Evolutionary conservation across 495 filamentous ascomycete species (phyloP), one percentile per base, ranked within the genome.

Genomic region (Annulohypoxylon bovei): DNA sequence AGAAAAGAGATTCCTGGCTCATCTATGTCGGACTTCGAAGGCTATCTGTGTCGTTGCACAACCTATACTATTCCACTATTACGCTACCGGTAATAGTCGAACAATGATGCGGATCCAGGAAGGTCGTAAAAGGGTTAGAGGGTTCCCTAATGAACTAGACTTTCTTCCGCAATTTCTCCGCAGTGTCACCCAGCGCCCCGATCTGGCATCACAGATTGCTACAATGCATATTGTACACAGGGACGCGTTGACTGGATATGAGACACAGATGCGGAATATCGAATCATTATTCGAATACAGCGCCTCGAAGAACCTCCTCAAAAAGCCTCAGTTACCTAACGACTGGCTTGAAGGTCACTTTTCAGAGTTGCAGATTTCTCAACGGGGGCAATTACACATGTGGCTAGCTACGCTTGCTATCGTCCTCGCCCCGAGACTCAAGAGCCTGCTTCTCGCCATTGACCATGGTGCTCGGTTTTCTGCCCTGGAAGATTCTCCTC

Each of bases 401-500:
- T 55, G 47, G 49, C 37, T 64, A 6, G 39, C 49, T 30, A 46
- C 25, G 6, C 50, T 64, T 7, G 61, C 61, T 6, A 46, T 55
- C 12, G 33, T 53, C n/a, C 46, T 63, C n/a, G 6, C 33, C 1
- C 46, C 60, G 3, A 18, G 33, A 0, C 49, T 64, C 0, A 18
- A 33, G 23, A 54, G 25, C 14, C 12, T 64, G 16, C 49, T 46
- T 33, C 49, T 64, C 23, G 18, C n/a, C n/a, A 23, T 46, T 12
- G 25, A 46, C 9, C 25, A 44, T 4, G 1, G 16, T 22, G 18
- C 37, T 61, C 20, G 67, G 61, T 11, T 68, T 71, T 3, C 66
- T 6, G 40, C 68, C 25, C 75, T 30, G 32, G 23, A 47, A 71
- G 75, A 2, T 76, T 66, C 25, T 70, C 56, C 71, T 27, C 46